Base-by-base conservation (phyloP, 257 asterid species). In the Rehmannia glutinosa region DNA sequence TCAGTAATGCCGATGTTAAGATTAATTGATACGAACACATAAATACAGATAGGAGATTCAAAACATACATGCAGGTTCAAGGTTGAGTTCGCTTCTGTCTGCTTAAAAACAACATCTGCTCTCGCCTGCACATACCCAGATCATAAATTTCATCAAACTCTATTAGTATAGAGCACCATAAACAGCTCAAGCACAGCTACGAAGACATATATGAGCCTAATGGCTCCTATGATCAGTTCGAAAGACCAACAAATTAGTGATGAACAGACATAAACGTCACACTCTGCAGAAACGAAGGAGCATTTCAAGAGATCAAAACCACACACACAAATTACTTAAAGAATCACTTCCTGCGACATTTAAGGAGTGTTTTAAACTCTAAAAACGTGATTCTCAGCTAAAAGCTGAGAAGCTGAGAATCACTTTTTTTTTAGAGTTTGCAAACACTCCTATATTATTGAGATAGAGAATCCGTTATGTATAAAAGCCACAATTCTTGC, bases 51-150 rank as follows among this genome's bases (percentile, higher is more conserved):
- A 32, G 17, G 66, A 36, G 55, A 42, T 9, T 52, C 49, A 46
- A 46, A 74, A 54, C 82, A 45, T 76, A 87, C 97, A 63, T 84
- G 87, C 46, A 94, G 75, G 78, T 82, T 91, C 81, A 94, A 79
- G 50, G 96, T 80, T 42, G 95, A 72, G 56, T 75, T 82, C 21
- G 96, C 83, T 68, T 77, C 84, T 16, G 94, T 72, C 79, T 90
- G 83, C 92, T 91, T 94, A 28, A 90, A 78, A 7, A 46, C 75
- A 16, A 91, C 66, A 19, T 87, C 97, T 16, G 99, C 95, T 77
- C 80, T 84, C 0, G 86, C 97, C 99, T 91, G 91, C 86, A 80
- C 32, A 69, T 56, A 78, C 35, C 36, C 20, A 38, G 24, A 74
- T 30, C 54, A 24, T 58, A 67, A 20, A 36, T 32, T 62, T 35